Percentiles rank a stretch among this genome's conserved stretches.
These are phyloP conservation scores for Rhinocladiella similis DNA, from an alignment of 2,329 filamentous ascomycete genomes.

Conservation along the genomic window DNA sequence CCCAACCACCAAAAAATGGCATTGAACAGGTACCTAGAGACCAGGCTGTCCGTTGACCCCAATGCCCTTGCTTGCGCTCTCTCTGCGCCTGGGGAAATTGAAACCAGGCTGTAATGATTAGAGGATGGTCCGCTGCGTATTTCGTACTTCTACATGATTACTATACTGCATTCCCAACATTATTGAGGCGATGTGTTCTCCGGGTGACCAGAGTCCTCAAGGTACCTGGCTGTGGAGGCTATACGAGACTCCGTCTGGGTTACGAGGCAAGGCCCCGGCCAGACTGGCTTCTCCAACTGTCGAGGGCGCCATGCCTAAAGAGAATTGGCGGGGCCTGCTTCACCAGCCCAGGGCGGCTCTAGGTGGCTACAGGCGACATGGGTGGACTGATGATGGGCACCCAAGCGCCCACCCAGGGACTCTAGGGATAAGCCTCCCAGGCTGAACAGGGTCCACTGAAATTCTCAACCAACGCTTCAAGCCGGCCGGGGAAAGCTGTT, in stretches of 20 bases:
- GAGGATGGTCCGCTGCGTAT: not conserved
- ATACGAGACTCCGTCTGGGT: no score
- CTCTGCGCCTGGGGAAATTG: not conserved
- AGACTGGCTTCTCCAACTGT: constrained; percentile 1
- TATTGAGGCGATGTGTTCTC: no score
- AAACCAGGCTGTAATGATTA: constrained; percentile 5
- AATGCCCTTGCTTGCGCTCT: not conserved
- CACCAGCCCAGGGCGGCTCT: not conserved
- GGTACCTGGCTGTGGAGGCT: no score
- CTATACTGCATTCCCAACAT: not conserved
- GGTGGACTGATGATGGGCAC: no score
- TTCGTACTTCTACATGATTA: not conserved
- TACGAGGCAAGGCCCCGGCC: not conserved
- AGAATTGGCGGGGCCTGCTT: constrained; percentile 1
- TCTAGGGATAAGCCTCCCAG: no score
- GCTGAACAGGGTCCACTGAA: not conserved
- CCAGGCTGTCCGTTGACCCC: constrained; percentile 3
- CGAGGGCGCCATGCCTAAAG: not conserved
- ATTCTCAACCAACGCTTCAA: not conserved
- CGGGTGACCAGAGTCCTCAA: no score
- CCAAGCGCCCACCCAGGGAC: no score
- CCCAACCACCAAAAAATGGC: constrained; percentile 4
- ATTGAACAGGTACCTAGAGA: not conserved
- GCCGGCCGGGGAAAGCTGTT: no score
- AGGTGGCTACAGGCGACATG: not conserved